phyloP scores from a whole-genome alignment of 2,329 filamentous ascomycete species.

The Penicillium polonicum region DNA sequence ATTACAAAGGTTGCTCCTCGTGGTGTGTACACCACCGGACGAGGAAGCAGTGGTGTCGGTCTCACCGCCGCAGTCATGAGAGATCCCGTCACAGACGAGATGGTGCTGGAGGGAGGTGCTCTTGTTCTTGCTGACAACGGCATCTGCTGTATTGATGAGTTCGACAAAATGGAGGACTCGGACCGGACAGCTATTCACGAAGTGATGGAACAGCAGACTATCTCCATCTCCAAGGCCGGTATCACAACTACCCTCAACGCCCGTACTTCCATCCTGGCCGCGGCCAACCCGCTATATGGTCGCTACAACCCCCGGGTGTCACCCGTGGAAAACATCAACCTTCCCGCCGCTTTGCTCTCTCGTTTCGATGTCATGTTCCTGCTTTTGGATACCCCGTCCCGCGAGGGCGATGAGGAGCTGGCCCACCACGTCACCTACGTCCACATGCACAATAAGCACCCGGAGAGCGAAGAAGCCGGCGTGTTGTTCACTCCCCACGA shows the following conservation, averaged over 20 bases:
- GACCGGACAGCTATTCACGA: slow-evolving; percentile 80
- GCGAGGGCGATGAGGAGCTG: slow-evolving; percentile 87
- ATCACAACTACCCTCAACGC: slow-evolving; percentile 97
- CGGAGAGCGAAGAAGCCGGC: slow-evolving; percentile 65
- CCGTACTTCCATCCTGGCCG: slow-evolving; percentile 90
- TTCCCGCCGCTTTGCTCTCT: slow-evolving; percentile 92
- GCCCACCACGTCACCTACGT: slow-evolving; percentile 95
- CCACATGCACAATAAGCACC: slow-evolving; percentile 94
- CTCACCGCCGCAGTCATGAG: slow-evolving; percentile 78
- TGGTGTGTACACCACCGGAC: slow-evolving; percentile 79
- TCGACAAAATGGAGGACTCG: slow-evolving; percentile 80
- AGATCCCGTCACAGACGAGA: slow-evolving; percentile 75
- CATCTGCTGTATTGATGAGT: slow-evolving; percentile 82
- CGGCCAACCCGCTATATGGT: slow-evolving; percentile 94
- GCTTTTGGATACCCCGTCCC: slow-evolving; percentile 88
- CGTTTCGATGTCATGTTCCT: slow-evolving; percentile 97
- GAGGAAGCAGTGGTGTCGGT: slow-evolving; percentile 78
- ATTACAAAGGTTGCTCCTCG: slow-evolving; percentile 97
- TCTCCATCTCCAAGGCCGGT: slow-evolving; percentile 83
- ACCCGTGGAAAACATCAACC: slow-evolving; percentile 97
- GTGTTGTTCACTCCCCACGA: slow-evolving; percentile 90
- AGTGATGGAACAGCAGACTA: slow-evolving; percentile 86
- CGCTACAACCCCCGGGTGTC: slow-evolving; percentile 97
- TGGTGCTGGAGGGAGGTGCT: slow-evolving; percentile 77
- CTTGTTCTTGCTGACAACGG: slow-evolving; percentile 77